A percentile compares a stretch with the other conserved stretches of the same genome.
These are phyloP conservation scores for Aspergillus sclerotioniger DNA, from an alignment of 495 filamentous ascomycete species.

Conservation along the genomic window DNA sequence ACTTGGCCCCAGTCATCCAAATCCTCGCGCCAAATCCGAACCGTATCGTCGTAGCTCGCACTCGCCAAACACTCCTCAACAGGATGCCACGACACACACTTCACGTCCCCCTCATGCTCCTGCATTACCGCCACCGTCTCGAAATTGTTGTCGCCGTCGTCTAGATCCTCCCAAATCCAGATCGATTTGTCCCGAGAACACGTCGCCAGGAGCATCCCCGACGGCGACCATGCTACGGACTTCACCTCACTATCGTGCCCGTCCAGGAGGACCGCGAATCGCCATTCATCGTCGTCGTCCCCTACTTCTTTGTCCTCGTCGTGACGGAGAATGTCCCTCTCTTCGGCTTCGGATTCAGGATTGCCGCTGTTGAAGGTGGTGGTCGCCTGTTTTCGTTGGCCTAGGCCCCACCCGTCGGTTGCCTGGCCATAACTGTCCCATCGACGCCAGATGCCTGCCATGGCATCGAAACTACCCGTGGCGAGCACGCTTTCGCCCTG, in stretches of 20 bases:
- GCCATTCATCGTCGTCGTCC: slow-evolving; percentile 79
- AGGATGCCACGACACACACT: slow-evolving; percentile 88
- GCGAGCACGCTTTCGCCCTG: slow-evolving; percentile 71
- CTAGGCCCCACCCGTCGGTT: background rate
- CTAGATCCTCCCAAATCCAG: slow-evolving; percentile 98
- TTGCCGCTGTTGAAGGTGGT: background rate
- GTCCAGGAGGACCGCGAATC: slow-evolving; percentile 80
- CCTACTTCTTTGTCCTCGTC: slow-evolving; percentile 14
- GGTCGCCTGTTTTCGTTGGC: slow-evolving; percentile 14
- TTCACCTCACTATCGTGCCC: slow-evolving; percentile 96
- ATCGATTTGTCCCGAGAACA: slow-evolving; percentile 90
- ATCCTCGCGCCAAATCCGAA: slow-evolving; percentile 87
- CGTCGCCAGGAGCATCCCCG: slow-evolving; percentile 79
- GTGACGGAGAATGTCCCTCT: background rate
- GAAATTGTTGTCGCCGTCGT: slow-evolving; percentile 81
- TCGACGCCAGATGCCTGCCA: slow-evolving; percentile 82
- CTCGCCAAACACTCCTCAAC: slow-evolving; percentile 77
- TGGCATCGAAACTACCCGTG: slow-evolving; percentile 87
- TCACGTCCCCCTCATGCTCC: slow-evolving; percentile 94
- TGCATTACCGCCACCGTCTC: slow-evolving; percentile 93
- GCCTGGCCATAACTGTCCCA: slow-evolving; percentile 48
- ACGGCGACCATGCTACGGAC: slow-evolving; percentile 73
- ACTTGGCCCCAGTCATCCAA: slow-evolving; percentile 90
- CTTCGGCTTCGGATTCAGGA: slow-evolving; percentile 19
- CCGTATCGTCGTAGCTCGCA: slow-evolving; percentile 87